Evolutionary conservation across 768 basidiomycete species (phyloP), one percentile per base, ranked within the genome.

Genomic region (Lentinula sp.): DNA sequence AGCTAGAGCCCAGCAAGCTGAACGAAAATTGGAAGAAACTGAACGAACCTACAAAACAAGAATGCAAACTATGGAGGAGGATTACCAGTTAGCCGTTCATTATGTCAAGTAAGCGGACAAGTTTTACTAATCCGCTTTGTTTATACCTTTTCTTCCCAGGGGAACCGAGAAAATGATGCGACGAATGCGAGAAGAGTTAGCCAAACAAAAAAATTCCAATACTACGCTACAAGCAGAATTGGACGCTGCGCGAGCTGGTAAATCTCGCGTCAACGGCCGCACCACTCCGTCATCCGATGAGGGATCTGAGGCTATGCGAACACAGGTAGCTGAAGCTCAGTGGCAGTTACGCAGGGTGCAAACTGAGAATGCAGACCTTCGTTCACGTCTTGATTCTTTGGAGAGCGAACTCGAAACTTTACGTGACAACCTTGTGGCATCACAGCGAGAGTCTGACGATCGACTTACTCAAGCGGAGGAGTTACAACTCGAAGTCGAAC

Each of bases 101-200:
- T 98, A 97, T 74, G 95, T 98, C 67, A 98, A 98, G 92, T 93
- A 72, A 77, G 60, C 56, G 16, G 6, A 10, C 18, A 3, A 46
- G 39, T 31, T 43, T 48, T 32, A 5, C 8, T 66, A 56, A 57
- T 46, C 40, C 50, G 58, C 62, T 58, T 59, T 60, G 64, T 62
- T 68, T 63, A 56, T 60, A 59, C 53, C 57, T 60, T 61, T 64
- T 65, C 37, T 63, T 62, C 23, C 18, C 69, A 94, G 92, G 82
- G 93, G 93, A 49, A 98, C 95, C 1, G 97, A 98, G 74, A 97
- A 95, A 76, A 94, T 98, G 86, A 90, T 98, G 80, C 86, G 94
- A 65, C 86, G 89, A 66, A 93, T 98, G 88, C 92, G 94, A 73
- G 96, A 95, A 60, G 97, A 98, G 69, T 76, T 98, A 61, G 89